phyloP scores from a whole-genome alignment of 208 protist species.

The Eutreptiella sp. region DNA sequence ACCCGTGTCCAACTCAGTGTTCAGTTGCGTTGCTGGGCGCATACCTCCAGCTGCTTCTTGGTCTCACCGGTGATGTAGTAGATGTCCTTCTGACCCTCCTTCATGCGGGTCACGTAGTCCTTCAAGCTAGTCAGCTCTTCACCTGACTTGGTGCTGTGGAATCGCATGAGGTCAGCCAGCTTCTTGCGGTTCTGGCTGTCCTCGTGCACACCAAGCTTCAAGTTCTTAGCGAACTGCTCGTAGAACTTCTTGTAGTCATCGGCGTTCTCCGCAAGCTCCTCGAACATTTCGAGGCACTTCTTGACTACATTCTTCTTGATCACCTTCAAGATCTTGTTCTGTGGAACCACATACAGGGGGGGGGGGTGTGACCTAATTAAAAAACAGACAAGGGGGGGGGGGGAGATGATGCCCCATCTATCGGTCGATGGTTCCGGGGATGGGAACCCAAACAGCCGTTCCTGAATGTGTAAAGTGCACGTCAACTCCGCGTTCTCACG shows the following conservation, averaged over 20 bases:
- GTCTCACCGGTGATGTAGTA: constrained; percentile 98
- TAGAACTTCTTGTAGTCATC: constrained; percentile 98
- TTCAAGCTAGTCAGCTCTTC: constrained; percentile 87
- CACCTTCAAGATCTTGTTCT: constrained; percentile 96
- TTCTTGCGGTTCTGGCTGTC: constrained; percentile 88
- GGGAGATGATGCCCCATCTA: too few relatives aligned
- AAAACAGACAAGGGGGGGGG: too few relatives aligned
- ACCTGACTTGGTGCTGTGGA: constrained; percentile 76
- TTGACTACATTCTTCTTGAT: constrained; percentile 98
- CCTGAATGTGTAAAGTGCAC: too few relatives aligned
- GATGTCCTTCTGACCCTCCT: constrained; percentile 93
- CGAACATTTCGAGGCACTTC: constrained; percentile 93
- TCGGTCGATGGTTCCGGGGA: too few relatives aligned
- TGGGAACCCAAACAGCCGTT: too few relatives aligned
- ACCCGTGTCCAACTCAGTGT: too few relatives aligned
- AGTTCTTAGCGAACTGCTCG: constrained; percentile 92
- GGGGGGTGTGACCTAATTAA: too few relatives aligned
- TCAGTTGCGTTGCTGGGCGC: too few relatives aligned
- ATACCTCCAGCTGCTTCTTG: constrained; percentile 58
- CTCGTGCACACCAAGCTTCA: constrained; percentile 98
- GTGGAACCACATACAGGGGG: too few relatives aligned
- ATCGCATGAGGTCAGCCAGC: constrained; percentile 88
- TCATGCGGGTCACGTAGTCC: constrained; percentile 94
- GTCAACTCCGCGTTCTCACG: too few relatives aligned
- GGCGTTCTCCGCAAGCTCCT: constrained; percentile 90